Percentiles rank a stretch among this genome's conserved stretches.
Evolutionary conservation across 352 stramenopile species (phyloP).

Genomic region (Phytopythium aichiense): DNA sequence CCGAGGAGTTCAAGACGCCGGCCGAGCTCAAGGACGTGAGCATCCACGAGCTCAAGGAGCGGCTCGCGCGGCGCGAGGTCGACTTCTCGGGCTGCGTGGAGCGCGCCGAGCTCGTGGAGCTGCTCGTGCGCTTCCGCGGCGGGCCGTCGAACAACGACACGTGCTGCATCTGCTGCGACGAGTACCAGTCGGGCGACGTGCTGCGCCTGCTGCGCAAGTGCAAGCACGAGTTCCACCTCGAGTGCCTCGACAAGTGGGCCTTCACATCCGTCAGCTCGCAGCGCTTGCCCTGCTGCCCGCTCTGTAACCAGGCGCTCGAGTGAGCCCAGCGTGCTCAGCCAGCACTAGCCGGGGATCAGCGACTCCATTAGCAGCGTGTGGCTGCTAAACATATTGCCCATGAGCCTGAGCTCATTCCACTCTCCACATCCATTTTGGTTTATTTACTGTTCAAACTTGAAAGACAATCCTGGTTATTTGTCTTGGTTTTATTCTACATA

Average conservation of each 20-base stretch:
- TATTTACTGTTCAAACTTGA: not conserved
- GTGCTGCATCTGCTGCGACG: conserved; percentile 87
- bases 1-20: conserved; percentile 69
- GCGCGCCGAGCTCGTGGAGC: conserved; percentile 60
- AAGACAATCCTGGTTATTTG: not conserved
- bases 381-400: too few species aligned
- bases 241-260: conserved; percentile 88
- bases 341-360: too few species aligned
- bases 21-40: conserved; percentile 44
- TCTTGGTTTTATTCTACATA: not conserved
- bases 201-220: conserved; percentile 76
- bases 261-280: conserved; percentile 73
- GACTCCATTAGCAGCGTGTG: too few species aligned
- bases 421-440: not conserved
- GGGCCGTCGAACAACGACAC: conserved; percentile 81
- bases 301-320: conserved; percentile 81
- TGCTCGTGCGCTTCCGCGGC: conserved; percentile 69
- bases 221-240: conserved; percentile 87
- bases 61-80: conserved; percentile 63
- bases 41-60: conserved; percentile 73
- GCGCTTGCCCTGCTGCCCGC: conserved; percentile 64
- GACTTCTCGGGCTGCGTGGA: conserved; percentile 59
- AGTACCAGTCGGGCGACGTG: conserved; percentile 75
- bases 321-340: conserved; percentile 15
- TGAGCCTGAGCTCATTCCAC: too few species aligned